These are phyloP conservation scores for Colletotrichum nymphaeae DNA, from an alignment of 2,329 filamentous ascomycete genomes.

Conservation along the genomic window DNA sequence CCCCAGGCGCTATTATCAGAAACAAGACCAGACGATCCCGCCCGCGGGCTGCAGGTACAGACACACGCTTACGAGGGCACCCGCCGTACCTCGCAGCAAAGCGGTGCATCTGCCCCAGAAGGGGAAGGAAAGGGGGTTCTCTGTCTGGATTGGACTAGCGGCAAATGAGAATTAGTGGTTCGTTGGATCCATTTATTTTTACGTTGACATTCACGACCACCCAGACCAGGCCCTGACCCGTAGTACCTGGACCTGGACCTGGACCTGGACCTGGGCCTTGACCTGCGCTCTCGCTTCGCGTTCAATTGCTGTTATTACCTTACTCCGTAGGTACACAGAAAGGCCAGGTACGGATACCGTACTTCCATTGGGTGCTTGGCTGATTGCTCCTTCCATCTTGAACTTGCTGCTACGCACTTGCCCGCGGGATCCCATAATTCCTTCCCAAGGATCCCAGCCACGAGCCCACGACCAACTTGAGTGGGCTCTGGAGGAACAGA, in stretches of 20 bases:
- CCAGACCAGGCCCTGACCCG: background rate
- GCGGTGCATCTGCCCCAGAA: slow-evolving; percentile 14
- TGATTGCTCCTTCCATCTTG: background rate
- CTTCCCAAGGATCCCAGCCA: no score
- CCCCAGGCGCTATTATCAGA: slow-evolving; percentile 28
- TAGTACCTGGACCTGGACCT: background rate
- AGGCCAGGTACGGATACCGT: no score
- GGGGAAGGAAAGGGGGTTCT: slow-evolving; percentile 26
- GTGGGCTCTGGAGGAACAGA: no score
- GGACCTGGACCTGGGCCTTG: no score
- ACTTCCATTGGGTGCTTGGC: no score
- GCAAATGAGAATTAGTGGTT: slow-evolving; percentile 18
- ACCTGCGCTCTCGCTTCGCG: no score
- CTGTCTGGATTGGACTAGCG: slow-evolving; percentile 13
- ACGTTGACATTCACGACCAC: slow-evolving; percentile 9
- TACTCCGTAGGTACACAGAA: no score
- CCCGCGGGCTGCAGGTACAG: slow-evolving; percentile 28
- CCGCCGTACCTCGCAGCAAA: background rate
- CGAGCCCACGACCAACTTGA: no score
- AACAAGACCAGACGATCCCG: slow-evolving; percentile 21
- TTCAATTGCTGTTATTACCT: no score
- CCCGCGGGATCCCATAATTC: background rate
- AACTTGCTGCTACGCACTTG: background rate
- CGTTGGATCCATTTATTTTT: slow-evolving; percentile 23
- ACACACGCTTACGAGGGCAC: background rate